Evolutionary conservation across 345 rosid species (phyloP).

Genomic region (Syzygium aromaticum): DNA sequence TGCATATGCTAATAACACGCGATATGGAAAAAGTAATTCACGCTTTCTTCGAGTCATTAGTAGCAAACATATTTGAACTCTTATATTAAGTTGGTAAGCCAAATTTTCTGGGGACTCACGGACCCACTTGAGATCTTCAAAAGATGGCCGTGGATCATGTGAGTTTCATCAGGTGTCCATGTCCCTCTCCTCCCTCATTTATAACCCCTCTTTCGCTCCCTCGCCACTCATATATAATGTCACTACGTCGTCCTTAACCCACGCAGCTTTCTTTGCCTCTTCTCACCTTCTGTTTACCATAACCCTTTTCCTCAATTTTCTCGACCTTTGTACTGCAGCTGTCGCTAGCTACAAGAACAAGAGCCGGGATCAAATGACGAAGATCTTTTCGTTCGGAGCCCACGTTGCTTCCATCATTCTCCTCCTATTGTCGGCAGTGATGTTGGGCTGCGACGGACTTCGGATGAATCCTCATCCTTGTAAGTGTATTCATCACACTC

Average conservation of each 20-base stretch:
- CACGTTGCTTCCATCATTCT: background rate
- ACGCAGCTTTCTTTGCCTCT: too few relatives aligned
- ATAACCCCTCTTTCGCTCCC: background rate
- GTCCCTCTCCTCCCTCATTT: slow-evolving; percentile 23
- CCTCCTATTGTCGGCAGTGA: background rate
- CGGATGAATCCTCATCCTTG: background rate
- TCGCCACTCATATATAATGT: background rate
- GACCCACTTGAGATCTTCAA: slow-evolving; percentile 22
- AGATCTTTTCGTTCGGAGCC: background rate
- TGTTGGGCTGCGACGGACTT: background rate
- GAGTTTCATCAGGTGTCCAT: slow-evolving; percentile 34
- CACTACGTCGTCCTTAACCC: background rate
- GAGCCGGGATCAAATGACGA: background rate
- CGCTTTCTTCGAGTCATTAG: background rate
- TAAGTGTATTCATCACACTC: background rate
- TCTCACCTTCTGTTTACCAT: background rate
- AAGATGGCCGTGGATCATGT: slow-evolving; percentile 62
- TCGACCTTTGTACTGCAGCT: background rate
- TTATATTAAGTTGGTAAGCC: background rate
- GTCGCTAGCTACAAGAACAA: background rate
- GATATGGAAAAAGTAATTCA: background rate
- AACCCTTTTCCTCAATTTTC: background rate
- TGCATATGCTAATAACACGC: background rate
- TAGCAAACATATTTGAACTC: background rate
- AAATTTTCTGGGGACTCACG: slow-evolving; percentile 9